Evolutionary conservation across 768 basidiomycete species (phyloP).

Genomic region (Cubamyces lactineus): DNA sequence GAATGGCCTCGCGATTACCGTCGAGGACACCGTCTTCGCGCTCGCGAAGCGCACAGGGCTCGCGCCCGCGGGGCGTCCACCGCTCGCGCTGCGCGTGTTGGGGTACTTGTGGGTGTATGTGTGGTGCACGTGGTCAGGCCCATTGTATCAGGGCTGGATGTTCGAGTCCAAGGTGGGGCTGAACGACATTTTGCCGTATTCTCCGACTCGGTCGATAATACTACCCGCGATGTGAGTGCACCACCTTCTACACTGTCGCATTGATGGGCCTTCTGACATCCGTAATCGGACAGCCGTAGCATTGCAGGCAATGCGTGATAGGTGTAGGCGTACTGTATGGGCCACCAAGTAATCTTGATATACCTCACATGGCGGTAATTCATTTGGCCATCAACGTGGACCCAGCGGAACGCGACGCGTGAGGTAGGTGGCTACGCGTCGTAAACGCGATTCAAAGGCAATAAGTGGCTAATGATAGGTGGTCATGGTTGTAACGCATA

Average conservation of each 20-base stretch:
- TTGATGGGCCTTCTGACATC: neutral
- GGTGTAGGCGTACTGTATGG: too few relatives aligned
- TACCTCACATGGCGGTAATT: too few relatives aligned
- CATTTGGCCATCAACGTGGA: too few relatives aligned
- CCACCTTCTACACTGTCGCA: neutral
- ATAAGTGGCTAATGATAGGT: too few relatives aligned
- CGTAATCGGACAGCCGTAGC: neutral
- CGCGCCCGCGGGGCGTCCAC: neutral
- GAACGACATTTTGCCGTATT: neutral
- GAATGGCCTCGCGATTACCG: slow-evolving; percentile 23
- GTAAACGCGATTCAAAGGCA: too few relatives aligned
- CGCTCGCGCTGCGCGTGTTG: neutral
- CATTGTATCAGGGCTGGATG: slow-evolving; percentile 6
- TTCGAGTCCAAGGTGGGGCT: neutral
- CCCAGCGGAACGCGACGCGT: too few relatives aligned
- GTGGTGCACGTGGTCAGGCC: slow-evolving; percentile 15
- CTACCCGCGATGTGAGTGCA: neutral
- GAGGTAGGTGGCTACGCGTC: too few relatives aligned
- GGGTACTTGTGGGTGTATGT: slow-evolving; percentile 25
- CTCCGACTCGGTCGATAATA: neutral
- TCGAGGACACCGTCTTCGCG: slow-evolving; percentile 24
- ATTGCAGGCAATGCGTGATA: neutral
- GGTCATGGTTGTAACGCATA: too few relatives aligned
- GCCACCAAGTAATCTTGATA: too few relatives aligned
- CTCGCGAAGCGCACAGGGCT: neutral